Evolutionary conservation across 2,329 filamentous ascomycete genomes (phyloP), one percentile per base, ranked within the genome.

Genomic region (Chaetomium sp.): DNA sequence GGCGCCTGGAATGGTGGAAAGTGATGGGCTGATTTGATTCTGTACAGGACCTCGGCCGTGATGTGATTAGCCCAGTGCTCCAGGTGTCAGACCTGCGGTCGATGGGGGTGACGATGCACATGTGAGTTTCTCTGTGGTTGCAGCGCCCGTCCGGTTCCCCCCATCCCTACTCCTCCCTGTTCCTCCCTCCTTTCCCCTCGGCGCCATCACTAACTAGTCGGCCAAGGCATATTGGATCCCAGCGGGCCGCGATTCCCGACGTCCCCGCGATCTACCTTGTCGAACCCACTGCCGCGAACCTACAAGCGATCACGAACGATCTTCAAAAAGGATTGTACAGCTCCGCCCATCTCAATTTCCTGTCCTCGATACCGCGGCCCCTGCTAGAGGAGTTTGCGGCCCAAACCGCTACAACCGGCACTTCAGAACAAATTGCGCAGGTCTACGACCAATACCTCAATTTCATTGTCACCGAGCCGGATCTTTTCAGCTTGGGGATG

Each of bases 391-490:
- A 97, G 59, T 97, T 99, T 69, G 94, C 91, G 4, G 80, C 88
- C 12, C 86, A 96, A 69, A 95, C 92, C 9, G 91, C 90, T 5
- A 76, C 87, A 35, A 85, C 90, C 10, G 89, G 86, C 33, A 96
- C 91, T 0, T 85, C 92, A 5, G 92, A 97, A 64, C 85, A 88
- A 65, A 91, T 99, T 60, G 86, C 91, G 2, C 91, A 96, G 67
- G 82, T 99, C 6, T 99, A 86, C 65, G 94, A 99, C 69, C 94
- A 99, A 69, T 97, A 97, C 68, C 78, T 99, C 53, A 97, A 99
- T 72, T 99, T 97, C 67, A 88, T 97, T 60, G 92, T 97, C 43
- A 89, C 89, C 37, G 94, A 99, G 70, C 91, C 92, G 5, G 92
- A 97, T 69, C 78, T 99, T 4, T 99, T 99, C 74, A 96, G 89